These are phyloP conservation scores for Colletotrichum agaves DNA, from an alignment of 2,329 filamentous ascomycete species.

Conservation along the genomic window DNA sequence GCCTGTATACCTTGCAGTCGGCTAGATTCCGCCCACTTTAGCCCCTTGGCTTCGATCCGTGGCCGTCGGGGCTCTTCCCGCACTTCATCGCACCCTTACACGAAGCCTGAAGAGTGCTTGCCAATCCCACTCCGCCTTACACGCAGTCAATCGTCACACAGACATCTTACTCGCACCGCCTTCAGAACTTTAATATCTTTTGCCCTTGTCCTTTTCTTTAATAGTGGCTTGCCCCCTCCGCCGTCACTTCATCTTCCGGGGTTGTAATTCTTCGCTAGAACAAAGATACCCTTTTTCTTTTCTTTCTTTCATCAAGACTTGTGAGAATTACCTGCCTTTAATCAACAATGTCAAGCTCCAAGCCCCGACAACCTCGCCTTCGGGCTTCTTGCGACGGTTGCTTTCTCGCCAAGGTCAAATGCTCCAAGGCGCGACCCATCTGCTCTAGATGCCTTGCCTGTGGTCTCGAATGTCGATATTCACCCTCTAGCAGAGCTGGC, in stretches of 20 bases:
- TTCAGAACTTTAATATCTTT: slow-evolving; percentile 35
- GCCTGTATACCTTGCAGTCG: slow-evolving; percentile 31
- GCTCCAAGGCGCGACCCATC: slow-evolving; percentile 63
- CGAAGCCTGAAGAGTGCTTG: slow-evolving; percentile 25
- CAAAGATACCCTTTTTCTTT: slow-evolving; percentile 24
- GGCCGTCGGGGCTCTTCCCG: slow-evolving; percentile 33
- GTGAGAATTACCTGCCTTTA: slow-evolving; percentile 21
- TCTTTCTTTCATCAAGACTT: slow-evolving; percentile 11
- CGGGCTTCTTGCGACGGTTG: slow-evolving; percentile 65
- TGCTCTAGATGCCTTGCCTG: slow-evolving; percentile 62
- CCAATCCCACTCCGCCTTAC: slow-evolving; percentile 34
- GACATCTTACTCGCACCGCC: slow-evolving; percentile 34
- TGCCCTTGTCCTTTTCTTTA: slow-evolving; percentile 29
- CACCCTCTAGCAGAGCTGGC: slow-evolving; percentile 61
- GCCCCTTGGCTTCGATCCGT: slow-evolving; percentile 22
- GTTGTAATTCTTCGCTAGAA: slow-evolving; percentile 29
- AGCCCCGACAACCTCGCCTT: slow-evolving; percentile 54
- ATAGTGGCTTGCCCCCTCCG: slow-evolving; percentile 31
- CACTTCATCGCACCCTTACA: slow-evolving; percentile 26
- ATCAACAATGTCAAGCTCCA: slow-evolving; percentile 40
- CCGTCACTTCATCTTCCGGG: slow-evolving; percentile 23
- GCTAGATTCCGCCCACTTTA: slow-evolving; percentile 32
- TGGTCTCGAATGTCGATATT: slow-evolving; percentile 62
- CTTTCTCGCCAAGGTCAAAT: slow-evolving; percentile 67
- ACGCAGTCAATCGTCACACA: slow-evolving; percentile 32